Evolutionary conservation across 2,329 filamentous ascomycete genomes (phyloP), one percentile per base, ranked within the genome.

Genomic region (Parafenestella ontariensis): DNA sequence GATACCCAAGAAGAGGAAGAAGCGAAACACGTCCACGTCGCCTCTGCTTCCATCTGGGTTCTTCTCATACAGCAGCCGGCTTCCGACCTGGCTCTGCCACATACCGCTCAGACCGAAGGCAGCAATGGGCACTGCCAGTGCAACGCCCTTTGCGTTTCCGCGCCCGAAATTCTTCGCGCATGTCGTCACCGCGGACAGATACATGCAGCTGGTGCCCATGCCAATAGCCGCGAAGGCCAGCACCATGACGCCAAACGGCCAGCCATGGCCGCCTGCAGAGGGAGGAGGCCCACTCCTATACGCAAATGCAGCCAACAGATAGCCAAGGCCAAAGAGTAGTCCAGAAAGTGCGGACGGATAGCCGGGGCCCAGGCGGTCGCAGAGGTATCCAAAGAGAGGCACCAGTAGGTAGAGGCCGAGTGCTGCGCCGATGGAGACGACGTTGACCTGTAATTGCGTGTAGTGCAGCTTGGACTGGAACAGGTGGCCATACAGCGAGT

Each of bases 161-260:
- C 89, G 87, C 44, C 93, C 93, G 77, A 98, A 99, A 78, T 98
- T 99, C 86, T 99, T 99, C 31, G 95, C 95, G 71, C 92, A 96
- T 0, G 94, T 96, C 6, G 94, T 94, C n/a, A 99, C 89, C 1
- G 92, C 89, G 46, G 88, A 85, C 51, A 98, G 82, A 75, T 98
- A 99, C 87, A 98, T 92, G 74, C 86, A 87, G 61, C 90, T 91
- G 0, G 94, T 97, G 5, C 87, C 94, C 58, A 89, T 84, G 1
- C 95, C 95, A 53, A 99, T 87, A 46, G 85, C 84, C 42, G 93
- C 82, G 74, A 98, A 99, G 0, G 92, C 89, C 49, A 91, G 72
- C 5, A 97, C 80, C 94, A 99, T 96, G 64, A 90, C 81, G 62
- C 84, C 85, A 65, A 96, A 92, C 0, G 92, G 89, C 84, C 87